These are phyloP conservation scores for Clathrospora elynae DNA, from an alignment of 2,329 filamentous ascomycete genomes.

Conservation along the genomic window DNA sequence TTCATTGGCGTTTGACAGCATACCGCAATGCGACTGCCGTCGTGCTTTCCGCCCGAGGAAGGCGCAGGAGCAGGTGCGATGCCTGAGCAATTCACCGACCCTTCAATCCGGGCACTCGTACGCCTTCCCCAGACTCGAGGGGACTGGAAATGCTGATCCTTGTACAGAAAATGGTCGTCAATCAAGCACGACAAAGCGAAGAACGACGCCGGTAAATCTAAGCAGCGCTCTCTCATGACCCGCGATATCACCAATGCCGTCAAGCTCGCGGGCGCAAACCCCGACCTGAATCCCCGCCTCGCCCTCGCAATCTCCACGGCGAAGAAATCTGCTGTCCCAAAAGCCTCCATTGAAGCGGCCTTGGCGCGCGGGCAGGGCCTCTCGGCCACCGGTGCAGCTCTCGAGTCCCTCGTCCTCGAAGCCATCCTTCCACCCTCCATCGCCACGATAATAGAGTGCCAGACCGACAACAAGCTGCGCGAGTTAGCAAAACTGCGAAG, in stretches of 20 bases:
- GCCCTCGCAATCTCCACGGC: conserved; percentile 73
- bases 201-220: conserved; percentile 79
- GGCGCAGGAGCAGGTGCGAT: conserved; percentile 29
- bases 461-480: conserved; percentile 80
- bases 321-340: conserved; percentile 85
- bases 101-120: conserved; percentile 45
- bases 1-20: conserved; percentile 13
- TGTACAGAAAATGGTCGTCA: conserved; percentile 83
- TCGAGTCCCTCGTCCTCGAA: conserved; percentile 82
- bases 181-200: conserved; percentile 94
- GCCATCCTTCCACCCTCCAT: conserved; percentile 75
- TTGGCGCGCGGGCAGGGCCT: conserved; percentile 87
- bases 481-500: conserved; percentile 73
- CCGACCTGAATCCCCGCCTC: conserved; percentile 75
- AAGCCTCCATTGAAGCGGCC: conserved; percentile 80
- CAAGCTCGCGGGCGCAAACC: conserved; percentile 76
- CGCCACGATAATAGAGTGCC: conserved; percentile 80
- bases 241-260: conserved; percentile 76
- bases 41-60: conserved; percentile 13
- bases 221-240: conserved; percentile 68
- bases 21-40: conserved; percentile 28
- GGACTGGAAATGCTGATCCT: neutral
- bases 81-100: conserved; percentile 35
- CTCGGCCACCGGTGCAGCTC: conserved; percentile 71
- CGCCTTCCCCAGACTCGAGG: conserved; percentile 2